A percentile compares a stretch with the other conserved stretches of the same genome.
phyloP scores from a whole-genome alignment of 1,284 basidiomycete genomes.

The Tilletiaria anomala region DNA sequence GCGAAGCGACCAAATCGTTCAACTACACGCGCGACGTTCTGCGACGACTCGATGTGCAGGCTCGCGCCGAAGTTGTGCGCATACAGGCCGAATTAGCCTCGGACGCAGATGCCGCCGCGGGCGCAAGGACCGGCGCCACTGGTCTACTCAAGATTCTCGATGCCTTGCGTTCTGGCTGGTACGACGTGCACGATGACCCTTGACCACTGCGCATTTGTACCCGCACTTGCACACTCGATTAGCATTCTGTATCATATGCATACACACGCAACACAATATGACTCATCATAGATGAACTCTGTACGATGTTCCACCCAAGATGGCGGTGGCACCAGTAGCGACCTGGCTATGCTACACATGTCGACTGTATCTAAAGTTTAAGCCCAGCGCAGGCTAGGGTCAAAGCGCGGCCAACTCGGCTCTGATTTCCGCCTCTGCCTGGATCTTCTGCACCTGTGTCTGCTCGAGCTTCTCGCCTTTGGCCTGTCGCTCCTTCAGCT shows the following conservation, averaged over 20 bases:
- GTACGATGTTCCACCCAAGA: no score
- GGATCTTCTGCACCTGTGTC: slow-evolving; percentile 90
- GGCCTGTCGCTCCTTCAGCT: slow-evolving; percentile 74
- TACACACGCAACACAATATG: no score
- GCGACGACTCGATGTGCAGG: slow-evolving; percentile 15
- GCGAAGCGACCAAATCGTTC: slow-evolving; percentile 25
- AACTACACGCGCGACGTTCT: slow-evolving; percentile 32
- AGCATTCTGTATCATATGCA: no score
- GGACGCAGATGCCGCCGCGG: neutral
- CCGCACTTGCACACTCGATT: no score
- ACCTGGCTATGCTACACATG: no score
- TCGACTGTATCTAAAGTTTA: no score
- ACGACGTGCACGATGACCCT: slow-evolving; percentile 1
- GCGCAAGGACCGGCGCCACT: neutral
- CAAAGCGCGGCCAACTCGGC: slow-evolving; percentile 54
- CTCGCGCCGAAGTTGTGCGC: slow-evolving; percentile 13
- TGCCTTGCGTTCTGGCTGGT: slow-evolving; percentile 14
- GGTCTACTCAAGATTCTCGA: slow-evolving; percentile 13
- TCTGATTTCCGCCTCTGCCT: slow-evolving; percentile 65
- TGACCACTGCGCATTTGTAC: no score
- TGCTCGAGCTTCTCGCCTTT: slow-evolving; percentile 78
- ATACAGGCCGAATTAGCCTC: slow-evolving; percentile 10
- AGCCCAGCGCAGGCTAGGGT: no score
- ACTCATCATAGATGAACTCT: no score
- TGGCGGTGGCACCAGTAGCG: no score